phyloP scores from a whole-genome alignment of 225 moss, liverwort and hornwort genomes.

The Thuidium tamariscinum region DNA sequence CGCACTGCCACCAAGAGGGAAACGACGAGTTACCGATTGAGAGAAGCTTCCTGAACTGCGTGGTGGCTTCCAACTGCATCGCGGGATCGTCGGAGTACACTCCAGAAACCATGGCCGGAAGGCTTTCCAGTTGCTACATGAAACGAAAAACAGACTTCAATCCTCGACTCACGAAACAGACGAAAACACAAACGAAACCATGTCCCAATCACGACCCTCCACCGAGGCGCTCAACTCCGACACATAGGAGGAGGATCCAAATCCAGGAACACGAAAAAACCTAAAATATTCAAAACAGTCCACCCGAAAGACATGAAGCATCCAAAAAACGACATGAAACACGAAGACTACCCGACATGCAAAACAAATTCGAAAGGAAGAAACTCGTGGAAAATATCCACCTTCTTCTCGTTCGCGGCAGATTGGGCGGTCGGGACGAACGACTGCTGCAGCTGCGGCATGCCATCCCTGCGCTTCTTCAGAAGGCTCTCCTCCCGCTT shows the following conservation, averaged over 20 bases:
- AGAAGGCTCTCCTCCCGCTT: slow-evolving; percentile 91
- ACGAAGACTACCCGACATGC: background rate
- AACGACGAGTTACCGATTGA: slow-evolving; percentile 49
- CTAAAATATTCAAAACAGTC: background rate
- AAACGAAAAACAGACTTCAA: background rate
- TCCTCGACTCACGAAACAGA: background rate
- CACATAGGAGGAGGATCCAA: background rate
- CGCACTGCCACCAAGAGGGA: too few species aligned
- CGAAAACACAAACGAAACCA: background rate
- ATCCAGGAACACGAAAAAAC: background rate
- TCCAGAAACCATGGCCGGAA: slow-evolving; percentile 92
- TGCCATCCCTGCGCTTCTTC: slow-evolving; percentile 89
- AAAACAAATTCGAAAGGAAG: background rate
- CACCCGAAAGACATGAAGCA: background rate
- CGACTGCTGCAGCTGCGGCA: slow-evolving; percentile 66
- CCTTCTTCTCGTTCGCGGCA: slow-evolving; percentile 84
- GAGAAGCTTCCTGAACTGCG: slow-evolving; percentile 86
- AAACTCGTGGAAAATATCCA: background rate
- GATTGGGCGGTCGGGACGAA: slow-evolving; percentile 57
- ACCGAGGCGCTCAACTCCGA: background rate
- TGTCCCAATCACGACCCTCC: background rate
- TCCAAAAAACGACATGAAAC: background rate
- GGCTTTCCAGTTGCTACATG: slow-evolving; percentile 82
- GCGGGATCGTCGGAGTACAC: slow-evolving; percentile 84
- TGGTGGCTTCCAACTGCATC: slow-evolving; percentile 81